Evolutionary conservation across 148 eudicot genomes (phyloP).

Genomic region (Camellia japonica): DNA sequence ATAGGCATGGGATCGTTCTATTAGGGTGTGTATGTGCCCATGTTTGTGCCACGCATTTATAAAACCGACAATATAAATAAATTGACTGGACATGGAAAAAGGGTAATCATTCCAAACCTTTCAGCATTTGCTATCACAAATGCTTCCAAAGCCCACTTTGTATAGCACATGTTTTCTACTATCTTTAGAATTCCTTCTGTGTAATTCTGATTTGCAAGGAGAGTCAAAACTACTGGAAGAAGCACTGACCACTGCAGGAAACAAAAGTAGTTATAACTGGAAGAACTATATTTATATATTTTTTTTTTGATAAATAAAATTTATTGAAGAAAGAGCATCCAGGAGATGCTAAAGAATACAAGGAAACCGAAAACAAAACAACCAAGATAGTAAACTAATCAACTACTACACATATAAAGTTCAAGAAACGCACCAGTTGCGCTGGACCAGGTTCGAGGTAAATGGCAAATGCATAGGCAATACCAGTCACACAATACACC

Average conservation of each 20-base stretch:
- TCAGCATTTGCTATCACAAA: constrained; percentile 84
- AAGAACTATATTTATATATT: neutral
- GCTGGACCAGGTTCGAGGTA: constrained; percentile 67
- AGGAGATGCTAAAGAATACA: too few species aligned
- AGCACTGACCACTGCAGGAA: constrained; percentile 74
- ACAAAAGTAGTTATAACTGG: neutral
- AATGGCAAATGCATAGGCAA: constrained; percentile 63
- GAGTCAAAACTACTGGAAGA: constrained; percentile 80
- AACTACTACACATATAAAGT: neutral
- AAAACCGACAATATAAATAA: neutral
- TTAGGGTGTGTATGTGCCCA: neutral
- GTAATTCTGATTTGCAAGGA: constrained; percentile 69
- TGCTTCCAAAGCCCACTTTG: constrained; percentile 95
- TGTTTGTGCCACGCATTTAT: neutral
- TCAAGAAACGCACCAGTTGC: constrained; percentile 47
- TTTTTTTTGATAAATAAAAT: too few species aligned
- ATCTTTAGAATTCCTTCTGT: constrained; percentile 26
- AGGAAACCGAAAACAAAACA: too few species aligned
- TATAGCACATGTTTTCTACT: constrained; percentile 54
- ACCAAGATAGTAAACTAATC: neutral
- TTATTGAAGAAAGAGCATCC: too few species aligned
- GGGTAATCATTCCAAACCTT: constrained; percentile 38
- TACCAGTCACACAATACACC: constrained; percentile 73
- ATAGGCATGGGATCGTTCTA: neutral
- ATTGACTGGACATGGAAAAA: neutral